Evolutionary conservation across 345 rosid genomes (phyloP).

Genomic region (Lenwebbia sp.): DNA sequence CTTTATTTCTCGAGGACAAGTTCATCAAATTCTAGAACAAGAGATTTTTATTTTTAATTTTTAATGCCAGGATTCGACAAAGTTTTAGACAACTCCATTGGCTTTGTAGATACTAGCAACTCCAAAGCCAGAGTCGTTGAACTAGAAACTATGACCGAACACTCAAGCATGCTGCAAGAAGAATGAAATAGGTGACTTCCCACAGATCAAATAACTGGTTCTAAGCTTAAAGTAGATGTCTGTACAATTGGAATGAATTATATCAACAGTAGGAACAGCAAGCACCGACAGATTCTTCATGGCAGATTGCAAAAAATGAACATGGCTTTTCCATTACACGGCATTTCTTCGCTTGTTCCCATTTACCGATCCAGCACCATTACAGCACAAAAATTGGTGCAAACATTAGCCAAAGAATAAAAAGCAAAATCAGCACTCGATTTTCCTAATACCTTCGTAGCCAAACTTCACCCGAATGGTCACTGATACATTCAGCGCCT

Average conservation of each 20-base stretch:
- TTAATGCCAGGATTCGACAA: not conserved
- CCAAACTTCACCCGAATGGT: not conserved
- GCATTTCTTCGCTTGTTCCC: not conserved
- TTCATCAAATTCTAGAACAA: not conserved
- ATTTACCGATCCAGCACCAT: not conserved
- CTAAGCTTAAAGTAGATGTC: not conserved
- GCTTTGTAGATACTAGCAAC: not conserved
- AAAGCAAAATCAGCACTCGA: not conserved
- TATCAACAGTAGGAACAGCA: not conserved
- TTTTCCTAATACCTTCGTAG: not conserved
- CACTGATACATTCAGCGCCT: not conserved
- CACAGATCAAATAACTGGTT: not conserved
- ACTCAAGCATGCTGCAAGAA: not conserved
- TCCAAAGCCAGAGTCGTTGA: not conserved
- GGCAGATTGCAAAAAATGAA: not conserved
- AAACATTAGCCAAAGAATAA: not conserved
- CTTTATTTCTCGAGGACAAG: not conserved
- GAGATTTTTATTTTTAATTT: not conserved
- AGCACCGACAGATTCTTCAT: not conserved
- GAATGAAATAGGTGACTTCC: not conserved
- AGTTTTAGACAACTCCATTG: not conserved
- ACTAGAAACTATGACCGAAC: not conserved
- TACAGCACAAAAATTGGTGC: slow-evolving; percentile 3
- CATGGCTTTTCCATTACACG: not conserved
- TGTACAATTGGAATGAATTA: not conserved